Percentiles rank a stretch among this genome's conserved stretches.
Evolutionary conservation across 352 stramenopile genomes (phyloP).

Genomic region (Globisporangium ultimum): DNA sequence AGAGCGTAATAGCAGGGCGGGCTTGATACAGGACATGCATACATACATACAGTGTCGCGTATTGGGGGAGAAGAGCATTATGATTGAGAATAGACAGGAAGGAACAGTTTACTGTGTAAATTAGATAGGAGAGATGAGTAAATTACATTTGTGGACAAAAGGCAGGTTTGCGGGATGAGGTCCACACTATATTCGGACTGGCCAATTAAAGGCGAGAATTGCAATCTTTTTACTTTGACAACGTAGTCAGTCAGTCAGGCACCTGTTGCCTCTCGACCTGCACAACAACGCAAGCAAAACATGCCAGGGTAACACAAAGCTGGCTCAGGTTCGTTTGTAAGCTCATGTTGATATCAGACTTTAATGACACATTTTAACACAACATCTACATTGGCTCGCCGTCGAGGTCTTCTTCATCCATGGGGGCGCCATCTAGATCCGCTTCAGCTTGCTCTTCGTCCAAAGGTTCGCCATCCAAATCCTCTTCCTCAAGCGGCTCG

Average conservation of each 20-base stretch:
- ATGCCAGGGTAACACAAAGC: background rate
- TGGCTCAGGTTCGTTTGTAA: too few species aligned
- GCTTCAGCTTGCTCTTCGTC: constrained; percentile 14
- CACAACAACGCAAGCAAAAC: background rate
- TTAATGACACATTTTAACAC: too few species aligned
- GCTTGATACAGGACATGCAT: too few species aligned
- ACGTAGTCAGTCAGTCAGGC: too few species aligned
- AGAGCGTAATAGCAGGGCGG: too few species aligned
- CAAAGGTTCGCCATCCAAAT: constrained; percentile 29
- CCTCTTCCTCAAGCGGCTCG: constrained; percentile 27
- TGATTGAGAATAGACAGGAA: background rate
- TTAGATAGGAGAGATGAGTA: too few species aligned
- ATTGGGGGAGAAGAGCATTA: background rate
- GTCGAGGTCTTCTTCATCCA: constrained; percentile 39
- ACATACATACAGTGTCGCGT: background rate
- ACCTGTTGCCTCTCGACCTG: background rate
- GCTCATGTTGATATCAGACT: too few species aligned
- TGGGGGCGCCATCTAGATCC: constrained; percentile 34
- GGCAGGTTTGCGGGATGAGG: constrained; percentile 21
- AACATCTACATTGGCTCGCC: constrained; percentile 31
- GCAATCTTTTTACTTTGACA: constrained; percentile 14
- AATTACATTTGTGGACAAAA: background rate
- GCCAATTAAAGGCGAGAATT: background rate
- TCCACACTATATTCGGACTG: background rate
- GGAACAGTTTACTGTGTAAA: background rate